Base-by-base conservation (phyloP, 192 early-diverging fungal species). In the Coemansia sp. region DNA sequence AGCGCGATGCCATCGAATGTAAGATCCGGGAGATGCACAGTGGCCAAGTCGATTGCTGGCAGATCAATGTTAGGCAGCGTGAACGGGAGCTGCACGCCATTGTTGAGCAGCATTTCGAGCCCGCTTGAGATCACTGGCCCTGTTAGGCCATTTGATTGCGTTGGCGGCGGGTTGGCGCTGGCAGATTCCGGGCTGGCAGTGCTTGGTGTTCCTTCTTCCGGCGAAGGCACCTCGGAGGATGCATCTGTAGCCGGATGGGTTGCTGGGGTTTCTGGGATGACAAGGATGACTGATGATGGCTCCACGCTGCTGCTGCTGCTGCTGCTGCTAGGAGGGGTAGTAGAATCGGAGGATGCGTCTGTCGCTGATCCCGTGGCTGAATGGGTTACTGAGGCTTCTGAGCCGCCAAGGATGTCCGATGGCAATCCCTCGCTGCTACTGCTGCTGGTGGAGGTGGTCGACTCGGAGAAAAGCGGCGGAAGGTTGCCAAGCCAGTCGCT, bases 11-110 rank as follows among this genome's bases (percentile, higher is more conserved):
- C 78, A 55, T 69, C 73, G 16, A 70, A 67, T 56, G 78, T 81
- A 69, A 81, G 71, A 38, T 81, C 78, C 0, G 78, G 78, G 12
- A 81, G 70, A 38, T 81, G 78, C 53, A 81, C 73, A 0, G 78
- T 75, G 10, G 66, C 78, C 9, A 81, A 60, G 61, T 81, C 44
- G 9, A 81, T 72, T 14, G 43, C 73, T 0, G 78, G 78, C 6
- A 81, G 33, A 18, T 73, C 66, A 5, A 81, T 76, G 61, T 76
- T 69, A 18, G 78, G 78, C 55, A 81, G 45, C 8, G 73, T 43
- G 24, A 81, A 58, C 8, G 78, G 78, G 26, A 81, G 67, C 14
- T 72, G 43, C 5, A 65, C 69, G 2, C 73, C 78, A 12, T 81
- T 81, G 62, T 76, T 72, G 33, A 81, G 71, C 16, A 81, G 59